Evolutionary conservation across 2,329 filamentous ascomycete genomes (phyloP).

Genomic region (Colletotrichum graminicola): DNA sequence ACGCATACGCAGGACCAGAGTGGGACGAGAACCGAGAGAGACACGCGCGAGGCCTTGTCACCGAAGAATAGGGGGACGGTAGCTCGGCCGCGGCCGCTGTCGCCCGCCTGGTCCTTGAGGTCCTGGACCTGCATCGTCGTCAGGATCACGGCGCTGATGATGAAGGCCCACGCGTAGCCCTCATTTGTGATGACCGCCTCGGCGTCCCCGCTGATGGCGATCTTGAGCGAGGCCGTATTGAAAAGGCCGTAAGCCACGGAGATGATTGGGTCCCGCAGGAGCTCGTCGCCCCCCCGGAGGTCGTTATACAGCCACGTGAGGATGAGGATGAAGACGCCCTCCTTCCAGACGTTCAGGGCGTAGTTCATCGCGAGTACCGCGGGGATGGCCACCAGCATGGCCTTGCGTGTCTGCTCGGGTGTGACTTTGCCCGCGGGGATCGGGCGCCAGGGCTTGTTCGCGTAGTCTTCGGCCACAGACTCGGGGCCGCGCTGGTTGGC

Average conservation of each 20-base stretch:
- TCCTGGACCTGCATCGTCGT: conserved; percentile 50
- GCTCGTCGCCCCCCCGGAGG: conserved; percentile 46
- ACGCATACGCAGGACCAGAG: conserved; percentile 28
- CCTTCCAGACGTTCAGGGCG: conserved; percentile 42
- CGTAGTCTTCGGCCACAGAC: conserved; percentile 46
- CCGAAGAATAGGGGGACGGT: conserved; percentile 48
- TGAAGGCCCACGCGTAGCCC: conserved; percentile 44
- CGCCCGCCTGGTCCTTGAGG: conserved; percentile 46
- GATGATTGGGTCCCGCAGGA: conserved; percentile 47
- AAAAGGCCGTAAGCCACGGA: conserved; percentile 47
- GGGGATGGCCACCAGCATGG: conserved; percentile 46
- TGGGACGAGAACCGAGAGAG: conserved; percentile 28
- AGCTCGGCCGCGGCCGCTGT: conserved; percentile 45
- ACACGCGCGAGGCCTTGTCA: conserved; percentile 39
- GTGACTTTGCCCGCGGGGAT: conserved; percentile 47
- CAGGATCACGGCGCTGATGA: conserved; percentile 45
- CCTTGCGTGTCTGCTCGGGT: conserved; percentile 45
- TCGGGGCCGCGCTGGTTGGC: conserved; percentile 47
- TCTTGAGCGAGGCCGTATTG: conserved; percentile 47
- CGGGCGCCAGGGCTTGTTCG: conserved; percentile 52
- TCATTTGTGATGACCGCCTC: conserved; percentile 26
- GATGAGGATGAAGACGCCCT: conserved; percentile 45
- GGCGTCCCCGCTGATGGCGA: conserved; percentile 35
- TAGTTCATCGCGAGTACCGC: conserved; percentile 43
- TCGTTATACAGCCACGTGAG: conserved; percentile 51